phyloP scores from a whole-genome alignment of 352 stramenopile genomes.

The Plasmopara viticola region DNA sequence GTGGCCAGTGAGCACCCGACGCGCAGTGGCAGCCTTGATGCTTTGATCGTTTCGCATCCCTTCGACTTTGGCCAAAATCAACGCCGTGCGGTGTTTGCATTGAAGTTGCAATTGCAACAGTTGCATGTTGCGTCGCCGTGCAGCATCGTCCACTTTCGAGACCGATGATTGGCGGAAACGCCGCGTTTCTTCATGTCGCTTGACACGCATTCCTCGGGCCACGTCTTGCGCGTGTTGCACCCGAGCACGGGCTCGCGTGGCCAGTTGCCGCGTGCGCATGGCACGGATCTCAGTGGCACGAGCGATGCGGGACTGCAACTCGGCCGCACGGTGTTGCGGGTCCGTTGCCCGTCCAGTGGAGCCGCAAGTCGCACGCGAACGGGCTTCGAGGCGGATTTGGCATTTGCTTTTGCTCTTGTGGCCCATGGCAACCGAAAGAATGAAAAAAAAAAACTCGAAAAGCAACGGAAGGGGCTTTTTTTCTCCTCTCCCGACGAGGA shows the following conservation, averaged over 20 bases:
- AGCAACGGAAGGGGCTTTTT: background rate
- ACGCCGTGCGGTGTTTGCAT: slow-evolving; percentile 38
- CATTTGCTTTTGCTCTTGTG: slow-evolving; percentile 64
- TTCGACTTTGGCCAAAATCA: slow-evolving; percentile 51
- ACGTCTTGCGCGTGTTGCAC: slow-evolving; percentile 56
- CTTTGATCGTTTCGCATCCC: slow-evolving; percentile 39
- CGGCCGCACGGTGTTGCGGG: slow-evolving; percentile 11
- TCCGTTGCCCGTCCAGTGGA: slow-evolving; percentile 9
- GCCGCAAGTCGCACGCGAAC: slow-evolving; percentile 25
- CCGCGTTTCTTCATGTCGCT: slow-evolving; percentile 37
- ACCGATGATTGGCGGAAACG: slow-evolving; percentile 28
- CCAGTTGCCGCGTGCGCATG: slow-evolving; percentile 32
- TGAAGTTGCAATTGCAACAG: slow-evolving; percentile 37
- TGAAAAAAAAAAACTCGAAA: background rate
- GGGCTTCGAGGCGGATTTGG: slow-evolving; percentile 60
- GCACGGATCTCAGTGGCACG: slow-evolving; percentile 46
- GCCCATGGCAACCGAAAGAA: slow-evolving; percentile 26
- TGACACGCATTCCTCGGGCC: slow-evolving; percentile 39
- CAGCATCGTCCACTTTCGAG: slow-evolving; percentile 44
- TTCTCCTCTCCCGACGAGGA: too few species aligned
- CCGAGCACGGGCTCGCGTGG: slow-evolving; percentile 33
- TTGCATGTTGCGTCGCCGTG: slow-evolving; percentile 35
- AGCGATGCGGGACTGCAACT: slow-evolving; percentile 41
- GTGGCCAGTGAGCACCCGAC: slow-evolving; percentile 36
- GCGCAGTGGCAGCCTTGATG: slow-evolving; percentile 29